Percentiles rank a stretch among this genome's conserved stretches.
These are phyloP conservation scores for Geosmithia morbida DNA, from an alignment of 2,329 filamentous ascomycete species.

Conservation along the genomic window DNA sequence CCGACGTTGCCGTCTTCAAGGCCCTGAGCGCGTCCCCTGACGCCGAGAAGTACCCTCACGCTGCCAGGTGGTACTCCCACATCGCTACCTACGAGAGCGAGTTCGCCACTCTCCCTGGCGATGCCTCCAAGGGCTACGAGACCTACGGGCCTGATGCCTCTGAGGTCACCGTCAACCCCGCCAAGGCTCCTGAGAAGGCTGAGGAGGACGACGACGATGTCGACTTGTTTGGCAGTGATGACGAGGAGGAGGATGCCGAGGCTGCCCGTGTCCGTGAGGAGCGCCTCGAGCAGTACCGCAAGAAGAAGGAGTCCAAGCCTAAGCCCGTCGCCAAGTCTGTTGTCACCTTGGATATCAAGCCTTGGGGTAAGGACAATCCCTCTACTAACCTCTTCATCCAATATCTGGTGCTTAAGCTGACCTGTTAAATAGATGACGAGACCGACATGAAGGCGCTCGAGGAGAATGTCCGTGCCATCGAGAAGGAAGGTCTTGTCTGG, in stretches of 20 bases:
- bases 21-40: constrained; percentile 63
- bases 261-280: constrained; percentile 73
- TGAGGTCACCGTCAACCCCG: constrained; percentile 70
- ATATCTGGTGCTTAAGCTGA: constrained; percentile 6
- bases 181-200: constrained; percentile 59
- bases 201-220: constrained; percentile 68
- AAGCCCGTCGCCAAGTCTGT: constrained; percentile 94
- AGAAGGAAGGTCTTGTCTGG: constrained; percentile 93
- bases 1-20: constrained; percentile 94
- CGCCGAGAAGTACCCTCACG: constrained; percentile 80
- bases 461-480: constrained; percentile 64
- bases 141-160: constrained; percentile 77
- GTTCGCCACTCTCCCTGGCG: constrained; percentile 81
- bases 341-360: constrained; percentile 93
- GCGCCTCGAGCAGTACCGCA: constrained; percentile 83
- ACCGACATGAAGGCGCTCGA: constrained; percentile 80
- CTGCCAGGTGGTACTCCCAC: constrained; percentile 98
- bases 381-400: constrained; percentile 7
- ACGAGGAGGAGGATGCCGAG: constrained; percentile 89
- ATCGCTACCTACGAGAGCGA: constrained; percentile 85
- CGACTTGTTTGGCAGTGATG: constrained; percentile 86
- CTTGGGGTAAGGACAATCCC: constrained; percentile 63
- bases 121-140: constrained; percentile 77
- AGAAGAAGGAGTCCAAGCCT: constrained; percentile 90
- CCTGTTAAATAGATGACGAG: constrained; percentile 57